Percentiles rank a stretch among this genome's conserved stretches.
phyloP scores from a whole-genome alignment of 129 eudicot genomes.

The Ambrosia artemisiifolia region DNA sequence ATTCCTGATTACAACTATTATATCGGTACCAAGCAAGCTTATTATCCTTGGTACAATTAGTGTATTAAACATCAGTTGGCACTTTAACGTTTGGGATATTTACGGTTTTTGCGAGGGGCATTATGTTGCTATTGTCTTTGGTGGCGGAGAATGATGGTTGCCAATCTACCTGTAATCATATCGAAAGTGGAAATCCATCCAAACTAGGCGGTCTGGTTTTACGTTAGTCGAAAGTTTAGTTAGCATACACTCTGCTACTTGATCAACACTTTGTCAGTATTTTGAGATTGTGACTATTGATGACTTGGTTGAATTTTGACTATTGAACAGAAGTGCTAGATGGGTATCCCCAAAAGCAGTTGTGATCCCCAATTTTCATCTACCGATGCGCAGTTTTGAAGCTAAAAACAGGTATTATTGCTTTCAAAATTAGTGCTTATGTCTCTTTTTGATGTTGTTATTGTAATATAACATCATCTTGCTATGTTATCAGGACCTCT shows the following conservation, averaged over 20 bases:
- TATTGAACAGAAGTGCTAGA: constrained; percentile 28
- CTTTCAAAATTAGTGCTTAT: background rate
- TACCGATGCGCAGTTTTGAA: constrained; percentile 78
- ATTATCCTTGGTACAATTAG: too few species aligned
- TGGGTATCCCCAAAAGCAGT: constrained; percentile 69
- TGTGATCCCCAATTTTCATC: constrained; percentile 55
- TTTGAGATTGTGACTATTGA: background rate
- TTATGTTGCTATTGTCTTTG: too few species aligned
- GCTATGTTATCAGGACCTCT: constrained; percentile 52
- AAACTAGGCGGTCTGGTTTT: background rate
- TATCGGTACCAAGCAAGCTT: too few species aligned
- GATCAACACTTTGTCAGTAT: background rate
- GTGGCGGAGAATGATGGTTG: too few species aligned
- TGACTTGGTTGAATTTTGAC: background rate
- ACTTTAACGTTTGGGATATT: too few species aligned
- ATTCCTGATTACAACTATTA: too few species aligned
- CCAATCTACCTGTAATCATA: too few species aligned
- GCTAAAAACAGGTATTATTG: constrained; percentile 53
- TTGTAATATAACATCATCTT: background rate
- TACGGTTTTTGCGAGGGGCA: too few species aligned
- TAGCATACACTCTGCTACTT: background rate
- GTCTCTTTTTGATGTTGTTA: background rate
- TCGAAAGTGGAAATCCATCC: background rate
- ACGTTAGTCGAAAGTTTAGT: background rate
- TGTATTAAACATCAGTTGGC: too few species aligned